Evolutionary conservation across 1,139 yeast species (phyloP), one percentile per base, ranked within the genome.

Genomic region (Debaryomycetaceae sp.): DNA sequence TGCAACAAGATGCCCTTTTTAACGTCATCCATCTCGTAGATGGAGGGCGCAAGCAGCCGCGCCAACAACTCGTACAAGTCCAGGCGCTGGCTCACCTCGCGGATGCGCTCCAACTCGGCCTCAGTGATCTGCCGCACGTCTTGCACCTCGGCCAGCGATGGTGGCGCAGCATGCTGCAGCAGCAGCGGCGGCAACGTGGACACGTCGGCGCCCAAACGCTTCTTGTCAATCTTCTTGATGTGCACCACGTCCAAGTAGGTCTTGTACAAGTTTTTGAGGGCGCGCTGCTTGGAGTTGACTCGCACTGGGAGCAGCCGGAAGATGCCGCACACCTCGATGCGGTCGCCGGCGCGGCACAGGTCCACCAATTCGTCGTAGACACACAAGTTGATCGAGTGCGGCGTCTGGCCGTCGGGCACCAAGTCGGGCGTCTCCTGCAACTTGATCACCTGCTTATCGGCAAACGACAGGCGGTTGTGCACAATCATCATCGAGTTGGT

Each of bases 361-460:
- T 91, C 99, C 2, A 91, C 98, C 41, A 91, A 67, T 52, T 93
- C 98, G 56, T 93, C 99, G 50, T 91, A 91, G 3, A 86, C 95
- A 64, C 96, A 88, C 22, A 91, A 65, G 9, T 95, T 86, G 34
- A 91, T 86, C 9, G 96, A 82, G 53, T 91, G 98, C 2, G 99
- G 98, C 3, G 98, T 91, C 58, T 91, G 98, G 14, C 99, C 99
- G 60, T 86, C 98, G 3, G 98, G 98, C n/a, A 91, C 95, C 41
- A 79, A 69, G 56, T 91, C 98, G 0, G 98, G 99, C 0, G 98
- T 91, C 56, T 91, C 99, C 57, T 91, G 99, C 28, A 91, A 64
- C 49, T 86, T 85, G 41, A 91, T 78, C 22, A 91, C 91, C 57
- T 91, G 99, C 52, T 89, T 91, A 56, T 91, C 96, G 18, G 95